These are phyloP conservation scores for Trichophaea hybrida DNA, from an alignment of 2,329 filamentous ascomycete species.

Conservation along the genomic window DNA sequence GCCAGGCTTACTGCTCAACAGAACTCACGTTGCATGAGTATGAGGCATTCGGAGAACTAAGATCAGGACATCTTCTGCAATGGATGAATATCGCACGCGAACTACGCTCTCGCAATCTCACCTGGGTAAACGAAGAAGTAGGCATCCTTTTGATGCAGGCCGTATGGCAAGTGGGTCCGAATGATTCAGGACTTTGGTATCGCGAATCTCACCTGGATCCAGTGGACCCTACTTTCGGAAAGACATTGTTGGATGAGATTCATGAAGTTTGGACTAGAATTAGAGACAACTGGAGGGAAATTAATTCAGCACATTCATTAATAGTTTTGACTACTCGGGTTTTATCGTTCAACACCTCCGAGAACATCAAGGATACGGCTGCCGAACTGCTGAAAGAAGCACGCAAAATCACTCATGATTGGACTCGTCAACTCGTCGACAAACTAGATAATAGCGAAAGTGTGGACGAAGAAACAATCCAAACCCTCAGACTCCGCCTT, in stretches of 20 bases:
- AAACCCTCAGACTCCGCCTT: constrained; percentile 11
- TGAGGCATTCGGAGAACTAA: constrained; percentile 38
- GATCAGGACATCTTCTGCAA: constrained; percentile 37
- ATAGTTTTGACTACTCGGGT: constrained; percentile 22
- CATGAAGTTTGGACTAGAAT: constrained; percentile 29
- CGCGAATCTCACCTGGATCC: constrained; percentile 27
- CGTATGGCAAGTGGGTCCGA: constrained; percentile 37
- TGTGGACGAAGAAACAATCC: constrained; percentile 5
- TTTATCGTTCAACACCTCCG: constrained; percentile 14
- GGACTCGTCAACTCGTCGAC: constrained; percentile 17
- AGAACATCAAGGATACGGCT: constrained; percentile 7
- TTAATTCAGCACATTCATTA: constrained; percentile 18
- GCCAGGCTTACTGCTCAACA: constrained; percentile 36
- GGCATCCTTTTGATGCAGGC: constrained; percentile 38
- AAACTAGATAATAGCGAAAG: constrained; percentile 2
- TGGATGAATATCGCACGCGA: constrained; percentile 44
- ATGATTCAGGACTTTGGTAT: not conserved
- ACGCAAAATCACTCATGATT: constrained; percentile 16
- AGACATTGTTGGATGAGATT: constrained; percentile 30
- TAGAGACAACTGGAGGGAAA: constrained; percentile 39
- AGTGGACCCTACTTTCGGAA: constrained; percentile 24
- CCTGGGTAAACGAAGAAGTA: constrained; percentile 40
- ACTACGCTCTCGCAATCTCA: constrained; percentile 36
- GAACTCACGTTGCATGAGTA: constrained; percentile 42
- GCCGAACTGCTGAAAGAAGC: constrained; percentile 15